Conservation (phyloP, 2,329 filamentous ascomycete genomes). For the Aspergillus hortae region DNA sequence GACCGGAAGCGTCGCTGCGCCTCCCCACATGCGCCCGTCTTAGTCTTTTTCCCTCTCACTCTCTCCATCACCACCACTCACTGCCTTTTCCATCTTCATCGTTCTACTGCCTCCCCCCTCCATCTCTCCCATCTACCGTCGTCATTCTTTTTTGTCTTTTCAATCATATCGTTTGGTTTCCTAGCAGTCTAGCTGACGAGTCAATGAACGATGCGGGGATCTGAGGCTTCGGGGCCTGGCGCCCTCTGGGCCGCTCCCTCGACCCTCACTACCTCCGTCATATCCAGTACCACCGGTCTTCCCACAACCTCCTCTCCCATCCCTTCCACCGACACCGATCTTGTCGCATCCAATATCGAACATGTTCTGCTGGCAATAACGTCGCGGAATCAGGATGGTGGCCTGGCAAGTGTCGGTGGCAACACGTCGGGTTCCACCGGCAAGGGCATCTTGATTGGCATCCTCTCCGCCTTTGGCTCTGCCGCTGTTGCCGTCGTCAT, state of each 20-base stretch:
- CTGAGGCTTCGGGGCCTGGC: slow-evolving; percentile 37
- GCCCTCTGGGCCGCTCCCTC: slow-evolving; percentile 33
- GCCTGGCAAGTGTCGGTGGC: slow-evolving; percentile 31
- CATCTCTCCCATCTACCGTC: slow-evolving; percentile 1
- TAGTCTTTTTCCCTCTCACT: slow-evolving; percentile 2
- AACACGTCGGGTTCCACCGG: slow-evolving; percentile 54
- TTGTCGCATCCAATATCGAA: slow-evolving; percentile 36
- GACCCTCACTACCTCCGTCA: slow-evolving; percentile 29
- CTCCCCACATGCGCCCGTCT: slow-evolving; percentile 6
- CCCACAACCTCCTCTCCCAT: slow-evolving; percentile 18
- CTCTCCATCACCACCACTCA: slow-evolving; percentile 6
- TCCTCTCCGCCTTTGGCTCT: slow-evolving; percentile 90
- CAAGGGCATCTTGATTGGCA: slow-evolving; percentile 86
- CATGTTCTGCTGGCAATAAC: slow-evolving; percentile 26
- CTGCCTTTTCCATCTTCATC: slow-evolving; percentile 10
- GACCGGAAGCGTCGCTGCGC: slow-evolving; percentile 9
- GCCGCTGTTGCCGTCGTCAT: slow-evolving; percentile 78
- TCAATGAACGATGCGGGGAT: slow-evolving; percentile 40
- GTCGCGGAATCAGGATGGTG: slow-evolving; percentile 20
- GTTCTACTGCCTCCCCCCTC: slow-evolving; percentile 13
- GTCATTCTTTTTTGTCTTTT: slow-evolving; percentile 2
- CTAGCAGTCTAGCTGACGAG: slow-evolving; percentile 6
- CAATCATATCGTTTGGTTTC: background rate
- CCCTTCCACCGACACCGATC: slow-evolving; percentile 12
- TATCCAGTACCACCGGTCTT: slow-evolving; percentile 26